Base-by-base conservation (phyloP, 2,329 filamentous ascomycete genomes). In the Verticillium dahliae region DNA sequence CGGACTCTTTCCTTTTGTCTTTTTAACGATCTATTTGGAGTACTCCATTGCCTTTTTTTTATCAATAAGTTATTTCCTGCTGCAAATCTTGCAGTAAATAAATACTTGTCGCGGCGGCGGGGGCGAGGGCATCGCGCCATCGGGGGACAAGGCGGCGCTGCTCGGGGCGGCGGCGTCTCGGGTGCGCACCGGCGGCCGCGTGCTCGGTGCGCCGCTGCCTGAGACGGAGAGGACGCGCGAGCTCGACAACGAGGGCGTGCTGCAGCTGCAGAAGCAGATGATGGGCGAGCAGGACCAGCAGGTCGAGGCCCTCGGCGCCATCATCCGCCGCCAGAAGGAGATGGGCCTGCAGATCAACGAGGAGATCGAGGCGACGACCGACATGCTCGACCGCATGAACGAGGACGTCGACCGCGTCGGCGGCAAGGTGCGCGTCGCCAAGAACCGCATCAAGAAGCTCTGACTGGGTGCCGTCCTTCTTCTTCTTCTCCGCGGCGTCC, bases 151-250 rank as follows among this genome's bases (percentile, higher is more conserved):
- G 66, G 77, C 76, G 1, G 76, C 75, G 0, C 73, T 88, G 37
- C 73, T 87, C 62, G 77, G 78, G 56, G 63, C 69, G 1, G 70
- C 70, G 35, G 68, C 71, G 33, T 60, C 55, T 67, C 33, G 66
- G 59, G 58, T 68, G 72, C 72, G 72, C 60, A 72, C 73, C 1
- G 76, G 82, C 1, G 85, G 90, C 1, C 80, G 91, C 52, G 89
- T 93, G 3, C 78, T 94, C 0, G 91, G 91, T 1, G 88, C 83
- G 0, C 89, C 90, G 1, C 76, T 89, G 2, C 83, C 87, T 1
- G 91, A 96, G 75, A 93, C 90, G 15, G 87, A 90, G 62, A 84
- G 85, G 64, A 94, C 91, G 54, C 77, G 90, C 13, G 90, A 94
- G 72, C 75, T 91, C 60, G 90, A 92, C 70, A 95, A 95, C 67